Conservation (phyloP, 495 filamentous ascomycete genomes). For the Durotheca rogersii region DNA sequence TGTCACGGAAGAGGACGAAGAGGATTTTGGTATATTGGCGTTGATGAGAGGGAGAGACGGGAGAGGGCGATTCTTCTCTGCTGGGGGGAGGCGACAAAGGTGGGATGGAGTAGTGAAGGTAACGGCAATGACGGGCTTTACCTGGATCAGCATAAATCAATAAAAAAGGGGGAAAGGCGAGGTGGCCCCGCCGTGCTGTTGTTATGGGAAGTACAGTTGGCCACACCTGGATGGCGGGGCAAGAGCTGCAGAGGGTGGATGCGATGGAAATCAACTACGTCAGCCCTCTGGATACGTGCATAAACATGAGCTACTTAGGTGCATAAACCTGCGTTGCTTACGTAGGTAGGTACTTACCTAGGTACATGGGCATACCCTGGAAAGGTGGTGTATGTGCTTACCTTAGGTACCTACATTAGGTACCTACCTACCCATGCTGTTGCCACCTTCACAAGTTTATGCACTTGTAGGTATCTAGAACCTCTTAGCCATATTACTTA, state of each 20-base stretch:
- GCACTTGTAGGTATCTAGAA: too few species aligned
- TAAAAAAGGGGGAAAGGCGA: background rate
- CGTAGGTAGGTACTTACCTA: constrained; percentile 11
- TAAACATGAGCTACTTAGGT: too few species aligned
- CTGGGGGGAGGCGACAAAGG: background rate
- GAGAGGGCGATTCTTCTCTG: background rate
- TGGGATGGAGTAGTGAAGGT: too few species aligned
- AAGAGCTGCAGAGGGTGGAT: constrained; percentile 7
- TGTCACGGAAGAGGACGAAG: too few species aligned
- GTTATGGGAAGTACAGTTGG: background rate
- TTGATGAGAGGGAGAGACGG: background rate
- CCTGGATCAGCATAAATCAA: background rate
- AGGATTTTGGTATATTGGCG: too few species aligned
- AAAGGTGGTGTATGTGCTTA: background rate
- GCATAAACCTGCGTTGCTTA: too few species aligned
- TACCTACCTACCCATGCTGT: too few species aligned
- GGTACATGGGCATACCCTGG: background rate
- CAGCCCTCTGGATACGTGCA: too few species aligned
- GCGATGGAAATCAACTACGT: constrained; percentile 32
- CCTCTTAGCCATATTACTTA: too few species aligned
- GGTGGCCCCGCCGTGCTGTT: background rate
- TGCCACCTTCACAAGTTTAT: too few species aligned
- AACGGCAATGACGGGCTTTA: too few species aligned
- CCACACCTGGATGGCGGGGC: constrained; percentile 18
- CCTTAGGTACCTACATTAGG: too few species aligned